These are phyloP conservation scores for Pichia sorboxylosa DNA, from an alignment of 1,139 yeast species.

Conservation along the genomic window DNA sequence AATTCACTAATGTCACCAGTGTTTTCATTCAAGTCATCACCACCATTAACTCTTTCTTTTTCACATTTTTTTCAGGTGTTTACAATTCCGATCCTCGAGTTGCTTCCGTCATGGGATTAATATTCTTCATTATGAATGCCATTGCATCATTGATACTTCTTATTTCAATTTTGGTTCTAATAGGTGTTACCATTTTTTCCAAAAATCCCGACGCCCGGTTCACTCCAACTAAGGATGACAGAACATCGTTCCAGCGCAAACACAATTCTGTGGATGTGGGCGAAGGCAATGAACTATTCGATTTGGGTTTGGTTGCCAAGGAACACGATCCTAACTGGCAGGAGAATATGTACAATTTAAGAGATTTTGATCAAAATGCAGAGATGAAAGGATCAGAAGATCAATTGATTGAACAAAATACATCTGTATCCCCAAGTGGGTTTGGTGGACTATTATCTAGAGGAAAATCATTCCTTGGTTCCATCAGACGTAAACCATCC, in stretches of 20 bases:
- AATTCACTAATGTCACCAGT: constrained; percentile 57
- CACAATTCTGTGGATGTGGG: constrained; percentile 21
- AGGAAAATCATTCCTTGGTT: constrained; percentile 17
- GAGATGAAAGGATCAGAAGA: constrained; percentile 2
- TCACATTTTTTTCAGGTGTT: constrained; percentile 61
- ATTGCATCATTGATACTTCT: constrained; percentile 59
- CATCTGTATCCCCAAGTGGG: constrained; percentile 2
- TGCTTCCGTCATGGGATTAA: constrained; percentile 69
- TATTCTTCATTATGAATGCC: constrained; percentile 67
- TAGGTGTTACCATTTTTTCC: constrained; percentile 44
- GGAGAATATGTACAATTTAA: constrained; percentile 44
- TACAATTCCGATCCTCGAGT: constrained; percentile 61
- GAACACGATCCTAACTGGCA: constrained; percentile 67
- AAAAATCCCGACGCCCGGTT: constrained; percentile 78
- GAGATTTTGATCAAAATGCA: constrained; percentile 24
- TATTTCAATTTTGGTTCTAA: constrained; percentile 47
- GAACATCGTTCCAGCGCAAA: constrained; percentile 65
- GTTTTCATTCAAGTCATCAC: constrained; percentile 54
- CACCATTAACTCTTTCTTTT: constrained; percentile 59
- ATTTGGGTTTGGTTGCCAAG: constrained; percentile 59
- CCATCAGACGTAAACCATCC: constrained; percentile 3
- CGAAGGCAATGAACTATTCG: constrained; percentile 46
- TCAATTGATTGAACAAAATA: neutral
- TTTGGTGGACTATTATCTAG: constrained; percentile 9
- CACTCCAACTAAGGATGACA: constrained; percentile 73